Evolutionary conservation across 495 filamentous ascomycete species (phyloP).

Genomic region (Aspergillus kassunensis): DNA sequence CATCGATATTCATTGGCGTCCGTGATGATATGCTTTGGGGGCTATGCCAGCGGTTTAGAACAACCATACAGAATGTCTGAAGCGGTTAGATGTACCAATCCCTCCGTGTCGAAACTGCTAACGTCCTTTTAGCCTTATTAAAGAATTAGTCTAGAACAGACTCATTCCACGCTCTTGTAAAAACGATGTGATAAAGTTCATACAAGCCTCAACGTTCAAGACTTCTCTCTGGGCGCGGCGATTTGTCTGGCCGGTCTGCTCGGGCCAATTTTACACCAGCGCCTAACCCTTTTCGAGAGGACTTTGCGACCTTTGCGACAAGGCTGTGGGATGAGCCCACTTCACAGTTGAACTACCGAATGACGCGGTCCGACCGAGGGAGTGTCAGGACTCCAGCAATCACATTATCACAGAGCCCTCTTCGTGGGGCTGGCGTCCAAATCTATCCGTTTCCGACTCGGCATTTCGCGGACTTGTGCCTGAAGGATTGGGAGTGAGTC

Average conservation of each 20-base stretch:
- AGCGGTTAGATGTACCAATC: too few species aligned
- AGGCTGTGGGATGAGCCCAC: background rate
- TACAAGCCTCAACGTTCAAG: too few species aligned
- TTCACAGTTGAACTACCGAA: background rate
- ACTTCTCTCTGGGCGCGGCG: background rate
- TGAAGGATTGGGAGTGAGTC: conserved; percentile 6
- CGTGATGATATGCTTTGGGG: too few species aligned
- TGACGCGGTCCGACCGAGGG: background rate
- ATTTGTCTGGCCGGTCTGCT: background rate
- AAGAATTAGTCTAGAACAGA: background rate
- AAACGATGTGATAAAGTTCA: background rate
- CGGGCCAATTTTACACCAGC: conserved; percentile 4
- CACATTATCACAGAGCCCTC: background rate
- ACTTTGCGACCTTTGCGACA: background rate
- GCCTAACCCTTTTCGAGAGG: conserved; percentile 3
- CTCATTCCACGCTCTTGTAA: background rate
- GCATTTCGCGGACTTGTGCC: background rate
- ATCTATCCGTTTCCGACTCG: conserved; percentile 11
- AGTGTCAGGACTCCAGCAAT: background rate
- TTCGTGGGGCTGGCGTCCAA: background rate
- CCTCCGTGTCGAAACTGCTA: too few species aligned
- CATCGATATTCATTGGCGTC: background rate
- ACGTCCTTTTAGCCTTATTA: too few species aligned
- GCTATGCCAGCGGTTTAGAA: background rate
- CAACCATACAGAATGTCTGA: too few species aligned